Evolutionary conservation across 768 basidiomycete genomes (phyloP).

Genomic region (Hemileccinum impolitum): DNA sequence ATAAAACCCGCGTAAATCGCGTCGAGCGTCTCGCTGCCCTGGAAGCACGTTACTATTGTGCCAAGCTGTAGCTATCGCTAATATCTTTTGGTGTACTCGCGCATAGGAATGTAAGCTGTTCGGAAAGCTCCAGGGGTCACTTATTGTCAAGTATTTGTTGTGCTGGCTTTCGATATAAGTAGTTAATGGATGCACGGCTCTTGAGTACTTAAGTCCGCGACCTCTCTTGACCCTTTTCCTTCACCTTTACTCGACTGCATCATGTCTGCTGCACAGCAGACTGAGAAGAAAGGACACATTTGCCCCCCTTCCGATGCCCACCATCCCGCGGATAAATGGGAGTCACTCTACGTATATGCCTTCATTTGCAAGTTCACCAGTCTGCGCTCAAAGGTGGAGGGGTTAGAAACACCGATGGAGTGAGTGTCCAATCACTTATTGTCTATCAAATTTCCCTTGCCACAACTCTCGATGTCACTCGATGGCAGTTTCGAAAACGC

Average conservation of each 20-base stretch:
- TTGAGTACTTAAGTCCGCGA: slow-evolving; percentile 30
- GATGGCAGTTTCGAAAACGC: slow-evolving; percentile 72
- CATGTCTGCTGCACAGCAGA: slow-evolving; percentile 36
- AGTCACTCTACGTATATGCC: slow-evolving; percentile 79
- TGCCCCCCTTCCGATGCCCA: slow-evolving; percentile 58
- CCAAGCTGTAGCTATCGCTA: slow-evolving; percentile 17
- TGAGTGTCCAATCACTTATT: slow-evolving; percentile 42
- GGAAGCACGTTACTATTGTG: slow-evolving; percentile 8
- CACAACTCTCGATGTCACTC: slow-evolving; percentile 31
- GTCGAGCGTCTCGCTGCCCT: slow-evolving; percentile 23
- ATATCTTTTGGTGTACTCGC: slow-evolving; percentile 21
- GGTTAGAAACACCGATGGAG: slow-evolving; percentile 81
- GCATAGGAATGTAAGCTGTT: slow-evolving; percentile 23
- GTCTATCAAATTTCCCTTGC: slow-evolving; percentile 19
- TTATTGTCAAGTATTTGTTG: slow-evolving; percentile 37
- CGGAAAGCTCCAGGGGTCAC: slow-evolving; percentile 23
- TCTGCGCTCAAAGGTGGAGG: slow-evolving; percentile 71
- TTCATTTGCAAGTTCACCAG: slow-evolving; percentile 83
- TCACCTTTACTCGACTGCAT: slow-evolving; percentile 31
- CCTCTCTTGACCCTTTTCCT: slow-evolving; percentile 34
- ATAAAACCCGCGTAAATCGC: slow-evolving; percentile 46
- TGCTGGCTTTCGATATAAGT: slow-evolving; percentile 35
- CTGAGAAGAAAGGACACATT: slow-evolving; percentile 49
- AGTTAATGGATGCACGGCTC: slow-evolving; percentile 32
- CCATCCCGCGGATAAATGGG: slow-evolving; percentile 84